Base-by-base conservation (phyloP, 1,284 basidiomycete species). In the Puccinia polysora region DNA sequence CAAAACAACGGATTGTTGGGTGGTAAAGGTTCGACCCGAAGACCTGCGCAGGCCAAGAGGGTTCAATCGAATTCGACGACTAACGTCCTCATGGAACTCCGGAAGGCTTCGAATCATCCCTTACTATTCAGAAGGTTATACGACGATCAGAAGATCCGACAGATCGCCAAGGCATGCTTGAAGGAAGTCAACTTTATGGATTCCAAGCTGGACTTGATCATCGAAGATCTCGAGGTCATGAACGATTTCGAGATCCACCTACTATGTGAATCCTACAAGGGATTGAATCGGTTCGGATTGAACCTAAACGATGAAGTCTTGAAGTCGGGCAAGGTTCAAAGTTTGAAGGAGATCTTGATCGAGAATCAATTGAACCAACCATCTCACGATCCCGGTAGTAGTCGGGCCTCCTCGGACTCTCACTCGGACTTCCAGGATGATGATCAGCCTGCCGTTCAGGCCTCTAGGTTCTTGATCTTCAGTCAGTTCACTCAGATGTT, bases 21-120 rank as follows among this genome's bases (percentile, higher is more conserved):
- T 47, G 47, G 32, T 8, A 50, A 43, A 8, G 7, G n/a, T 12
- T 12, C 32, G 40, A 45, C 8, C 32, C 40, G 65, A 74, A 71
- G 30, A 73, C 36, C 15, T 25, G 47, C 3, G 49, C 25, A n/a
- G 74, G 73, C 23, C 74, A 74, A 40, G 74, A 77, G 81, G 36
- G 50, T 64, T 25, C 47, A 75, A 15, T 75, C 64, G 14, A 80
- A 78, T 70, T 79, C 79, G 2, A 77, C 77, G 74, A 85, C 89
- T 1, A 91, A 97, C 79, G 91, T 97, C 53, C 83, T 97, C 56
- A 97, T 97, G 93, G 92, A 95, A 78, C 83, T 97, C 36, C 86
- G 92, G 50, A 97, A 99, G 81, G 95, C 95, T 1, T 89, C 95
- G 0, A 89, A 88, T 55, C 96, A 99, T 81, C 95, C 96, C 2